A percentile compares a stretch with the other conserved stretches of the same genome.
phyloP scores from a whole-genome alignment of 2,329 filamentous ascomycete species.

The Talaromyces piceae region DNA sequence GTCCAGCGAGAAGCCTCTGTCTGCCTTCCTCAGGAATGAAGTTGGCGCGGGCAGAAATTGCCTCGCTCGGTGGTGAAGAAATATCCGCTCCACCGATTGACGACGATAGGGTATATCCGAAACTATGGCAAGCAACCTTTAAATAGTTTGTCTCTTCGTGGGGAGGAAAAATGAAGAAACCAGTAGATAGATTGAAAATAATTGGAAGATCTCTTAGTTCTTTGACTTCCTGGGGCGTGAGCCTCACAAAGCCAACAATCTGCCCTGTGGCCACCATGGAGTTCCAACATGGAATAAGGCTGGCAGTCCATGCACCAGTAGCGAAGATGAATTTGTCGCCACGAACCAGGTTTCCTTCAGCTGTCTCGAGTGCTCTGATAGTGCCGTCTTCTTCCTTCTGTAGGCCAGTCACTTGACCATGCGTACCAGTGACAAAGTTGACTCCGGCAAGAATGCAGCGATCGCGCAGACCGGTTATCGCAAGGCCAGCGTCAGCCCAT shows the following conservation, averaged over 20 bases:
- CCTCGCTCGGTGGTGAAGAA: conserved; percentile 16
- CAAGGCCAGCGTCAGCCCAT: conserved; percentile 24
- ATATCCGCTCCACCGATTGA: conserved; percentile 6
- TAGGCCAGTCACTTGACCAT: conserved; percentile 27
- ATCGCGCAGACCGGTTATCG: conserved; percentile 15
- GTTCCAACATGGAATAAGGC: conserved; percentile 65
- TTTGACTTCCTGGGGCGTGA: conserved; percentile 61
- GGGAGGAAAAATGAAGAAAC: conserved; percentile 44
- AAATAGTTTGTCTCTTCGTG: conserved; percentile 31
- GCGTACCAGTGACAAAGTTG: conserved; percentile 18
- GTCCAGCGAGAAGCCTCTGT: conserved; percentile 48
- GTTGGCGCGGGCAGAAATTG: conserved; percentile 19
- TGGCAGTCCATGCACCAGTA: conserved; percentile 74
- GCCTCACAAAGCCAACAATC: conserved; percentile 62
- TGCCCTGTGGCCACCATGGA: conserved; percentile 72
- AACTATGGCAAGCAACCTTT: conserved; percentile 61
- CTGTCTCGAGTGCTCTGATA: conserved; percentile 52
- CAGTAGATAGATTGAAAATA: conserved; percentile 33
- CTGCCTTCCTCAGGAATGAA: conserved; percentile 46
- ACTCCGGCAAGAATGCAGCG: conserved; percentile 20
- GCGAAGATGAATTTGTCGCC: conserved; percentile 69
- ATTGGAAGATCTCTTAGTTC: conserved; percentile 59
- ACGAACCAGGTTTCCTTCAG: conserved; percentile 39
- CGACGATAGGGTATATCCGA: conserved; percentile 46
- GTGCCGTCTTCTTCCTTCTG: conserved; percentile 24